phyloP scores from a whole-genome alignment of 225 moss, liverwort and hornwort species.

The Bryum argenteum region DNA sequence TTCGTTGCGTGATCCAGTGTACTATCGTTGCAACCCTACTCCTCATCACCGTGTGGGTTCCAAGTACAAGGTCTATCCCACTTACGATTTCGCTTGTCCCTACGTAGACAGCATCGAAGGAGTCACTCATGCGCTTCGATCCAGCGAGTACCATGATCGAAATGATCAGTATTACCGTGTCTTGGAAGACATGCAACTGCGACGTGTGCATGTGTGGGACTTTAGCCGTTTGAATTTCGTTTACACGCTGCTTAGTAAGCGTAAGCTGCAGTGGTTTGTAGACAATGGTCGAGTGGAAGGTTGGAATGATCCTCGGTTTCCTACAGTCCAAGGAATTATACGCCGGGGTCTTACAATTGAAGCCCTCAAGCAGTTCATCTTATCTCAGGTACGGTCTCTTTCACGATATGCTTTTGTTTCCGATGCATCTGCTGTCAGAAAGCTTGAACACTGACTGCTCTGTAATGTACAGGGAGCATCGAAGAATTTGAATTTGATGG shows the following conservation, averaged over 20 bases:
- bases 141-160: slow-evolving; percentile 89
- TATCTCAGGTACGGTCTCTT: slow-evolving; percentile 62
- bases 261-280: slow-evolving; percentile 89
- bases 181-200: slow-evolving; percentile 76
- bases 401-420: not conserved
- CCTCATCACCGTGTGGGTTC: slow-evolving; percentile 82
- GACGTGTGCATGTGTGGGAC: slow-evolving; percentile 80
- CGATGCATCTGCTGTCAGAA: not conserved
- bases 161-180: slow-evolving; percentile 89
- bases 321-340: slow-evolving; percentile 74
- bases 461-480: slow-evolving; percentile 66
- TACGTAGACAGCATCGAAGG: slow-evolving; percentile 90
- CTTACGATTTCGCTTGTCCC: slow-evolving; percentile 93
- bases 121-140: slow-evolving; percentile 85
- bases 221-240: slow-evolving; percentile 90
- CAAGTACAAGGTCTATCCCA: slow-evolving; percentile 89
- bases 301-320: slow-evolving; percentile 93
- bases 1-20: slow-evolving; percentile 84
- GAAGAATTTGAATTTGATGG: slow-evolving; percentile 88
- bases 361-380: slow-evolving; percentile 76
- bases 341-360: slow-evolving; percentile 73
- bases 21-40: slow-evolving; percentile 87
- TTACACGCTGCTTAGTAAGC: slow-evolving; percentile 89
- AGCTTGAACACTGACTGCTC: not conserved
- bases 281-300: slow-evolving; percentile 81